A percentile compares a stretch with the other conserved stretches of the same genome.
phyloP scores from a whole-genome alignment of 192 early-diverging fungal genomes.

The Phlyctochytrium bullatum region DNA sequence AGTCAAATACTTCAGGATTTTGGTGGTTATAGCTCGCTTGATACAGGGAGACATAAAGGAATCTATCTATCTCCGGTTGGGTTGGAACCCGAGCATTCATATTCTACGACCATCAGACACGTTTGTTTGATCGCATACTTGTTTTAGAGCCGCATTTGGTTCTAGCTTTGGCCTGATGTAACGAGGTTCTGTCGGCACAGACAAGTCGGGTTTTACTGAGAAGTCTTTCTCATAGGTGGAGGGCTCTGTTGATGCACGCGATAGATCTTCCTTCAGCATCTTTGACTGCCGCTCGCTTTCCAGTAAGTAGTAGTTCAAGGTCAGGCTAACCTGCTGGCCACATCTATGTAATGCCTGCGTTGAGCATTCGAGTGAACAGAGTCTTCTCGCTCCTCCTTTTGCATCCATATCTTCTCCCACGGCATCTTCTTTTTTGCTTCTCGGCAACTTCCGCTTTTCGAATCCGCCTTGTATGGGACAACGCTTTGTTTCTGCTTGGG shows the following conservation, averaged over 20 bases:
- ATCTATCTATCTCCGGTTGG: slow-evolving; percentile 23
- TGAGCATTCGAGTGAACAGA: not conserved
- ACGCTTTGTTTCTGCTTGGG: too few relatives aligned
- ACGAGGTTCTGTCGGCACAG: slow-evolving; percentile 15
- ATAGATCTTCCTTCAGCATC: slow-evolving; percentile 29
- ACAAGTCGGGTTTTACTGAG: slow-evolving; percentile 5
- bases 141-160: slow-evolving; percentile 9
- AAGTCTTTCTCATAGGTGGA: slow-evolving; percentile 30
- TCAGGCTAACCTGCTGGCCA: not conserved
- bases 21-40: slow-evolving; percentile 16
- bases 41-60: slow-evolving; percentile 28
- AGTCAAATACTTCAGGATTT: slow-evolving; percentile 9
- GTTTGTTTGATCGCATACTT: not conserved
- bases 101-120: too few relatives aligned
- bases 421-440: too few relatives aligned
- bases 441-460: too few relatives aligned
- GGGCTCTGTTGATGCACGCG: slow-evolving; percentile 2
- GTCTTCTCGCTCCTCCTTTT: too few relatives aligned
- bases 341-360: not conserved
- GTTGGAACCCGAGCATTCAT: slow-evolving; percentile 4
- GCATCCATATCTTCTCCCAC: too few relatives aligned
- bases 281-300: slow-evolving; percentile 28
- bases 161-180: slow-evolving; percentile 22
- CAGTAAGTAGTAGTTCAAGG: not conserved
- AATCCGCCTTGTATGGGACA: too few relatives aligned